phyloP scores from a whole-genome alignment of 352 stramenopile species.

The Halophytophthora polymorphica region DNA sequence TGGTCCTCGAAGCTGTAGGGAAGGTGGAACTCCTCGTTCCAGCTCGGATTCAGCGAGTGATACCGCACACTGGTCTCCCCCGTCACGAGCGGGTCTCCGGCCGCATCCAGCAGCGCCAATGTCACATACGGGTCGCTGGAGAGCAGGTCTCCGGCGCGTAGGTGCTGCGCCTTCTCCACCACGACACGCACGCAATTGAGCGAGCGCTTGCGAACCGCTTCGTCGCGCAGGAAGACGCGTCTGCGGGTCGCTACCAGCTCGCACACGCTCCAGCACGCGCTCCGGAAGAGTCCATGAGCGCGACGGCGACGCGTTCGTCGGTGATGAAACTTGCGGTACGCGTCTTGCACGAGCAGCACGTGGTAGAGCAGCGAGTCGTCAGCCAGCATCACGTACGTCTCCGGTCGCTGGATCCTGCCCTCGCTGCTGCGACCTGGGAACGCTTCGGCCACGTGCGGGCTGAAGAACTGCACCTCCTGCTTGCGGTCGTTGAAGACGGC shows the following conservation, averaged over 20 bases:
- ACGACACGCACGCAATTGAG: conserved; percentile 66
- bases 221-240: conserved; percentile 21
- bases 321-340: conserved; percentile 35
- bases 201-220: conserved; percentile 21
- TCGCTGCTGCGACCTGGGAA: conserved; percentile 10
- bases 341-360: conserved; percentile 67
- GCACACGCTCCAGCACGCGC: conserved; percentile 19
- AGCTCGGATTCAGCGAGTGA: conserved; percentile 56
- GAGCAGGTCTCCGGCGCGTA: conserved; percentile 51
- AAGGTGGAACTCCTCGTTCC: conserved; percentile 74
- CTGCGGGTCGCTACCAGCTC: conserved; percentile 24
- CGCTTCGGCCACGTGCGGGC: conserved; percentile 14
- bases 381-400: conserved; percentile 51
- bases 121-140: conserved; percentile 67
- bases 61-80: conserved; percentile 48
- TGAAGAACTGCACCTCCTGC: conserved; percentile 61
- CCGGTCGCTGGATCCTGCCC: conserved; percentile 19
- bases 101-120: conserved; percentile 23
- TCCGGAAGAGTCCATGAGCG: conserved; percentile 33
- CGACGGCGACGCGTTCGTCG: conserved; percentile 19
- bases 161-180: conserved; percentile 42
- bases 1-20: conserved; percentile 42
- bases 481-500: conserved; percentile 55
- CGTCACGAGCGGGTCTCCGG: conserved; percentile 28
- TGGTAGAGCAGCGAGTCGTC: conserved; percentile 60